A percentile compares a stretch with the other conserved stretches of the same genome.
Evolutionary conservation across 305 asterid genomes (phyloP).

Genomic region (Solanum chacoense): DNA sequence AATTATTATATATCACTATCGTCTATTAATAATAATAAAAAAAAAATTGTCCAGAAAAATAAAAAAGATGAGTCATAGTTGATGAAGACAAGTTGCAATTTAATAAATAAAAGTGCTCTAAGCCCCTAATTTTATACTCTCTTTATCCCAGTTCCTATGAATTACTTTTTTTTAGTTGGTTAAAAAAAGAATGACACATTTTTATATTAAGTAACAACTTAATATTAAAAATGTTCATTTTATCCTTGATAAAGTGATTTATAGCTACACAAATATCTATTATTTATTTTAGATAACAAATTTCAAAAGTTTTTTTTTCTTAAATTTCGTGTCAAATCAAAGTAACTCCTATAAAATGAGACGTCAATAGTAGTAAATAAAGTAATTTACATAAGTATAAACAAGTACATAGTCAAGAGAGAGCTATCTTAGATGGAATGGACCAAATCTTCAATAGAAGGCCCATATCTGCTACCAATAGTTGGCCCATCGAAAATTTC

Average conservation of each 20-base stretch:
- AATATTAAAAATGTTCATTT: too few relatives aligned
- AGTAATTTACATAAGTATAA: background rate
- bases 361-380: background rate
- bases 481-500: background rate
- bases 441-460: background rate
- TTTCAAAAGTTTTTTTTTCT: too few relatives aligned
- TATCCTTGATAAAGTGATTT: background rate
- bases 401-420: background rate
- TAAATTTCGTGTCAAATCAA: too few relatives aligned
- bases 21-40: background rate
- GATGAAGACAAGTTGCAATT: background rate
- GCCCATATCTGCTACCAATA: background rate
- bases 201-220: too few relatives aligned
- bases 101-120: background rate
- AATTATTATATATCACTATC: background rate
- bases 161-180: too few relatives aligned
- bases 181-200: background rate
- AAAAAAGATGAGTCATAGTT: background rate
- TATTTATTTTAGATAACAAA: too few relatives aligned
- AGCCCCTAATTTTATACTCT: background rate
- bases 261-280: background rate
- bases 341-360: background rate
- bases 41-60: background rate
- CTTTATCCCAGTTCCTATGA: background rate
- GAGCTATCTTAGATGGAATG: background rate